Evolutionary conservation across 2,329 filamentous ascomycete genomes (phyloP).

Genomic region (Ploettnerulaceae sp.): DNA sequence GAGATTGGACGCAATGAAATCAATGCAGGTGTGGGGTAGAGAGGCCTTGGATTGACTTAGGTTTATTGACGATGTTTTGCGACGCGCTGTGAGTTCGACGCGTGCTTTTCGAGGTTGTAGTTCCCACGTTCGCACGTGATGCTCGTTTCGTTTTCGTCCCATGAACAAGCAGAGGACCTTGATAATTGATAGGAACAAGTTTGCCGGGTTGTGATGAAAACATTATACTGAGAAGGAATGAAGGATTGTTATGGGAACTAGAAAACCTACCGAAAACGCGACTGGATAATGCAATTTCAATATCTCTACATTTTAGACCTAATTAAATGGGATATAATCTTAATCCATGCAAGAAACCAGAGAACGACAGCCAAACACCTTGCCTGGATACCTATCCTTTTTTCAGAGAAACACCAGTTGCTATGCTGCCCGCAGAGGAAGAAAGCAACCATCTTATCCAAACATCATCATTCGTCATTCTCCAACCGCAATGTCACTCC

Average conservation of each 20-base stretch:
- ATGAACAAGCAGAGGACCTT: background rate
- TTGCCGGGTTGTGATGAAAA: background rate
- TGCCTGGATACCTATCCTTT: conserved; percentile 10
- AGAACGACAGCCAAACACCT: conserved; percentile 15
- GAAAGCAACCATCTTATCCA: conserved; percentile 11
- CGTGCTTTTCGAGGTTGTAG: background rate
- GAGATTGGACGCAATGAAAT: too few relatives aligned
- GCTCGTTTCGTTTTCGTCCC: background rate
- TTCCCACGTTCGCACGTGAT: background rate
- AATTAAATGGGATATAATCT: conserved; percentile 18
- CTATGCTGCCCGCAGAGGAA: conserved; percentile 22
- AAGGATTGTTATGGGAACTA: background rate
- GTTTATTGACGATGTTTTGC: background rate
- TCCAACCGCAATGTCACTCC: background rate
- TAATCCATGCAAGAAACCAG: background rate
- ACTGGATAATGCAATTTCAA: background rate
- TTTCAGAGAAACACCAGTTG: conserved; percentile 26
- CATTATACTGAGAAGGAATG: background rate
- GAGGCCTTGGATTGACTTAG: background rate
- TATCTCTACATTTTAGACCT: conserved; percentile 9
- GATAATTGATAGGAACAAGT: background rate
- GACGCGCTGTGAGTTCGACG: background rate
- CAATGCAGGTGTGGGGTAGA: background rate
- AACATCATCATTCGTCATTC: conserved; percentile 3
- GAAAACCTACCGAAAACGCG: background rate